Evolutionary conservation across 306 rosid genomes (phyloP).

Genomic region (Cucurbita argyrosperma): DNA sequence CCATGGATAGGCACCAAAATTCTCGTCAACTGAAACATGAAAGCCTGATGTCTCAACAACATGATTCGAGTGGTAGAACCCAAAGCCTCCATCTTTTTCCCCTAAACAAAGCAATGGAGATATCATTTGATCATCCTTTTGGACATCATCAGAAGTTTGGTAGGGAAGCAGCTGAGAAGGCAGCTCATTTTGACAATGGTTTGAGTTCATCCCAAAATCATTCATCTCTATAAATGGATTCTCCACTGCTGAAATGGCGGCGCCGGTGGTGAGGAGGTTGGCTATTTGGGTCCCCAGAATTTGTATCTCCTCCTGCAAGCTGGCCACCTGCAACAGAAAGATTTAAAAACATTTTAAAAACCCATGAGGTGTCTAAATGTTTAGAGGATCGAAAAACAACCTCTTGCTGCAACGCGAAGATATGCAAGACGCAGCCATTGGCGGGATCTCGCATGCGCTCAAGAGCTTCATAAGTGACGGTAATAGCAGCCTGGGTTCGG

Average conservation of each 20-base stretch:
- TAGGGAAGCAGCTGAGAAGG: constrained; percentile 9
- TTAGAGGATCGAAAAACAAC: constrained; percentile 2
- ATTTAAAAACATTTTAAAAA: background rate
- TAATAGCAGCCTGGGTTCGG: constrained; percentile 46
- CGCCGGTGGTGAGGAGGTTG: constrained; percentile 15
- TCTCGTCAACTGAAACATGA: constrained; percentile 16
- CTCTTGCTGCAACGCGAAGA: constrained; percentile 55
- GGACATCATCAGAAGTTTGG: constrained; percentile 17
- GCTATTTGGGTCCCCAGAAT: constrained; percentile 43
- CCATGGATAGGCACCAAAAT: constrained; percentile 34
- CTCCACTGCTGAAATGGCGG: constrained; percentile 15
- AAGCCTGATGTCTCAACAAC: background rate
- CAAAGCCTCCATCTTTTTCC: constrained; percentile 12
- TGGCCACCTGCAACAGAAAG: constrained; percentile 32
- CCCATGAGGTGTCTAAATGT: background rate
- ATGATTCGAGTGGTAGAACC: background rate
- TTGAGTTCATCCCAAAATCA: constrained; percentile 20
- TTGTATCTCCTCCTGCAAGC: constrained; percentile 83
- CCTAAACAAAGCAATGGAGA: constrained; percentile 24
- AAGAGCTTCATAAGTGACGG: constrained; percentile 54
- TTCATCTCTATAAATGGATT: constrained; percentile 14
- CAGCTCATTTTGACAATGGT: constrained; percentile 24
- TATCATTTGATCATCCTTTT: constrained; percentile 23
- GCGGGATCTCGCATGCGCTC: constrained; percentile 54
- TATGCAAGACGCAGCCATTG: constrained; percentile 53